Base-by-base conservation (phyloP, 1,139 yeast species). In the Spathaspora sp. region DNA sequence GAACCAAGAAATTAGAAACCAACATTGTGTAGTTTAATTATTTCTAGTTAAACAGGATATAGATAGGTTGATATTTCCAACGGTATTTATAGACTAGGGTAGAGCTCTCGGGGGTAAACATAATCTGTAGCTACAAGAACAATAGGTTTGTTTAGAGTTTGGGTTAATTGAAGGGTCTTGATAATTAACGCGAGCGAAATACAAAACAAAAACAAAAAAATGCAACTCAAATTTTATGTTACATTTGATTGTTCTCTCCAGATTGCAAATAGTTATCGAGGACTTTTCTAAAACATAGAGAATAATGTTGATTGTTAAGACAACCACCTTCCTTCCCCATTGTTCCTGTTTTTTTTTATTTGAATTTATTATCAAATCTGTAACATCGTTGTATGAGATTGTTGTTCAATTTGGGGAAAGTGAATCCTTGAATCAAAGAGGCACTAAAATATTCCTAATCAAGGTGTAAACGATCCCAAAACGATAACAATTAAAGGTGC, bases 181-280 rank as follows among this genome's bases (percentile, higher is more conserved):
- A 34, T 34, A 34, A 17, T 34, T 7, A 18, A 16, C 23, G n/a
- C 16, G 4, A 4, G 23, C 7, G 23, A 20, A 7, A n/a, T n/a
- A n/a, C n/a, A n/a, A n/a, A 26, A 26, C 13, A 24, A 24, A 26
- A 26, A 11, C 3, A 34, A 17, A 17, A 34, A 34, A 34, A 17
- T 34, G 38, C 24, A 34, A 34, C 38, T 16, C 10, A 17, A 34
- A 34, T 11, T 34, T 34, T 11, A 34, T 17, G 38, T 34, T 34
- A 17, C 38, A 34, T 34, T 34, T 34, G 38, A 34, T 34, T 34
- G 38, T 34, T 34, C 38, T 34, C 36, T 31, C 38, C 13, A 34
- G 38, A 10, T 17, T 7, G n/a, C 38, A 17, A 34, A 34, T 18
- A n/a, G n/a, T n/a, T n/a, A n/a, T n/a, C n/a, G n/a, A n/a, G n/a